Evolutionary conservation across 2,329 filamentous ascomycete species (phyloP).

Genomic region (Monosporascus sp.): DNA sequence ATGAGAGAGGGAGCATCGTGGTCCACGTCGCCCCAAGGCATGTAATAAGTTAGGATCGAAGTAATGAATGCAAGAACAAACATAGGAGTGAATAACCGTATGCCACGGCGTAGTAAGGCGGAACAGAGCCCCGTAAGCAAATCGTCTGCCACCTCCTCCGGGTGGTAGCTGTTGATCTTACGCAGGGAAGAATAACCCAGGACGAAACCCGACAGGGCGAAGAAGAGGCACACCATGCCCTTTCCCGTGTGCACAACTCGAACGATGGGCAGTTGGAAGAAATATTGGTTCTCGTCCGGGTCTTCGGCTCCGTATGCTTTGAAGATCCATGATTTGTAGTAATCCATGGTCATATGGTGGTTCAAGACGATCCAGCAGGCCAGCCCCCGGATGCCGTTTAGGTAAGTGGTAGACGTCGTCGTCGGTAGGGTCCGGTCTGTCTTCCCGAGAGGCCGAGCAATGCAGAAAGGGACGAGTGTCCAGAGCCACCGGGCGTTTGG

Average conservation of each 20-base stretch:
- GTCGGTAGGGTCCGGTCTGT: constrained; percentile 1
- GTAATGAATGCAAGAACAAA: background rate
- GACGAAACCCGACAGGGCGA: constrained; percentile 3
- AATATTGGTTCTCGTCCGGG: background rate
- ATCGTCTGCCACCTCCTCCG: background rate
- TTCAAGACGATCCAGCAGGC: constrained; percentile 3
- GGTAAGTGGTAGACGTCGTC: constrained; percentile 1
- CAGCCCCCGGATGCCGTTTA: constrained; percentile 4
- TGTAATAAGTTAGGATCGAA: background rate
- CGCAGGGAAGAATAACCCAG: constrained; percentile 1
- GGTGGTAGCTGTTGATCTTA: background rate
- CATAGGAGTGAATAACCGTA: constrained; percentile 1
- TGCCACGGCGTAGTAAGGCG: background rate
- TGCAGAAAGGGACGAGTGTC: background rate
- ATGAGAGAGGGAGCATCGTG: background rate
- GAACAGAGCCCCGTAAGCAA: constrained; percentile 1
- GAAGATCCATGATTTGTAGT: background rate
- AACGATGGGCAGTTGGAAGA: background rate
- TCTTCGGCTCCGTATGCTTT: background rate
- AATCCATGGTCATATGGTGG: constrained; percentile 1
- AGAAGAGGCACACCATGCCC: constrained; percentile 3
- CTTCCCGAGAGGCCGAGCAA: constrained; percentile 1
- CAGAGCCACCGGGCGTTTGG: background rate
- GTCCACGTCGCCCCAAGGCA: background rate
- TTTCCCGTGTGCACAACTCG: constrained; percentile 1